Base-by-base conservation (phyloP, 75 land plant species). In the Ceratopteris richardii region DNA sequence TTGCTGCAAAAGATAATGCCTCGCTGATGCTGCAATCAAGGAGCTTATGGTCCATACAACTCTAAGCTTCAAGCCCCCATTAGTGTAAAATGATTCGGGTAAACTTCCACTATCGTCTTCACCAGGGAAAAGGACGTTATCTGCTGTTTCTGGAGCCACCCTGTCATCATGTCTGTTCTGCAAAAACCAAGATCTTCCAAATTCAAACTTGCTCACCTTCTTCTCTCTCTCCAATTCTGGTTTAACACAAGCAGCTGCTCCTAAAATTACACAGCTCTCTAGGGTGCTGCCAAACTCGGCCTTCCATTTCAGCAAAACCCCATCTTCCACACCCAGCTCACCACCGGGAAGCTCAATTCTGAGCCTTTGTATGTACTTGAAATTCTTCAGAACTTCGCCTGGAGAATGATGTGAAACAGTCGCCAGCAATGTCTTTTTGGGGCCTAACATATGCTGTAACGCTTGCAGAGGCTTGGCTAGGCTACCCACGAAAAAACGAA, bases 11-110 rank as follows among this genome's bases (percentile, higher is more conserved):
- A 90, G 73, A 52, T 78, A 86, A 64, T 86, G 96, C 66, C 96
- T 69, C 0, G 87, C 87, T 1, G 90, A 86, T 0, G 90, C 96
- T 0, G 90, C 96, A 56, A 90, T 85, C 37, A 90, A 65, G 0
- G 89, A 80, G 61, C 95, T 89, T 22, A 89, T 89, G 25, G 96
- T 86, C 96, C 96, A 90, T 19, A 90, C 87, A 13, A 90, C 96
- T 29, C 96, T 50, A 44, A 83, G 44, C 60, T 86, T 90, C 40
- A 90, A 59, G 0, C 87, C 77, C 0, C 90, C 96, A 51, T 83
- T 80, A n/a, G 79, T 83, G 70, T 78, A 85, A 44, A 88, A 88
- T 6, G 85, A 81, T 48, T 83, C 88, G 0, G 88, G 88, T 16
- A 85, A 77, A 65, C 71, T 76, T 24, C 88, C 89, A 59, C 81